Conservation (phyloP, 345 rosid species). For the Arabis hirsuta region DNA sequence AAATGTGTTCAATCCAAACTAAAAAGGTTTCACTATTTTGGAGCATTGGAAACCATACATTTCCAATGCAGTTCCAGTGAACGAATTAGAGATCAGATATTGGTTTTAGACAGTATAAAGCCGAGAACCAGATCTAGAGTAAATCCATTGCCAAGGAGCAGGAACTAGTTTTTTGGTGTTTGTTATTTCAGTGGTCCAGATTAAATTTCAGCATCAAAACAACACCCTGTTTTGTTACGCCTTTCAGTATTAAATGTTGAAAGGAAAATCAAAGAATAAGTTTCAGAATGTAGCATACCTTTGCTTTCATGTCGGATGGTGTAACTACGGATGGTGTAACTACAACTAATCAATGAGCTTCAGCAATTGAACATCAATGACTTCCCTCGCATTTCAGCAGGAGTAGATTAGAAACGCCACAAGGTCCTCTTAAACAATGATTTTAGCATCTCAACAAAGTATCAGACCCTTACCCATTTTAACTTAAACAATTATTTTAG, state of each 20-base stretch:
- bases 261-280: background rate
- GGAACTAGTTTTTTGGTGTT: background rate
- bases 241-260: background rate
- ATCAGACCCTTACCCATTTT: constrained; percentile 7
- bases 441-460: background rate
- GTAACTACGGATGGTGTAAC: background rate
- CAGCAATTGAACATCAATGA: background rate
- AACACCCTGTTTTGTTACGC: background rate
- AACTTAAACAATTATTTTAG: no score
- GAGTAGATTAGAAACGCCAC: background rate
- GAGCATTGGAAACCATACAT: no score
- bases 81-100: no score
- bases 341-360: background rate
- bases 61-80: no score
- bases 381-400: constrained; percentile 14
- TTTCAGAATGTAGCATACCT: constrained; percentile 2
- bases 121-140: no score
- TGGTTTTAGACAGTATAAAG: no score
- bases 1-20: no score
- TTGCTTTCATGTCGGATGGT: background rate
- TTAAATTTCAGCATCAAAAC: constrained; percentile 10
- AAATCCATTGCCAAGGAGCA: background rate
- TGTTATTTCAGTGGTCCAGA: constrained; percentile 6
- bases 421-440: background rate
- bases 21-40: no score